Base-by-base conservation (phyloP, 164 flowering plant genomes). In the Warburgia ugandensis region DNA sequence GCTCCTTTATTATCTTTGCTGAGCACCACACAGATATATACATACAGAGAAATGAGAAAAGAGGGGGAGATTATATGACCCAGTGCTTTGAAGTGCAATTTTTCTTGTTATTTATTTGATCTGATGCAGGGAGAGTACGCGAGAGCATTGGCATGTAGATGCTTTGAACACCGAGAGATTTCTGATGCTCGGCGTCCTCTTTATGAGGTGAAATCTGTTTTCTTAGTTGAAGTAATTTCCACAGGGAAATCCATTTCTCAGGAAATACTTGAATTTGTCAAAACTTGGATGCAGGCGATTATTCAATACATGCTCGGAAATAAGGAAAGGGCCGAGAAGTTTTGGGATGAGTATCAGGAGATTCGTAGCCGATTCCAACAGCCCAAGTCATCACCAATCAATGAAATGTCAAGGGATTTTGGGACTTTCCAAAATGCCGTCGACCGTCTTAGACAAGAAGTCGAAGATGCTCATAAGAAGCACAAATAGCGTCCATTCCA, bases 181-280 rank as follows among this genome's bases (percentile, higher is more conserved):
- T 60, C 69, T 9, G 77, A 73, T 49, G 74, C 72, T 6, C 55
- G 77, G 6, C 60, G 69, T 25, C 77, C 77, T 0, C 63, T 73
- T 1, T 69, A 36, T 44, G 56, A 59, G 68, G 70, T 66, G n/a
- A 22, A 10, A 20, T 22, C 29, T 3, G 16, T 35, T 14, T 27
- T 22, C 13, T 12, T 42, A 20, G 6, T 7, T n/a, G n/a, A n/a
- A n/a, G n/a, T n/a, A n/a, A n/a, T n/a, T n/a, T n/a, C n/a, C n/a
- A n/a, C n/a, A n/a, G n/a, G n/a, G 9, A 42, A 42, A 42, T 42
- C 7, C 46, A 42, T 5, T 20, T 38, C 42, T 38, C 19, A 6
- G 7, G 14, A 14, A 3, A 38, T n/a, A 6, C 8, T 38, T 13
- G 42, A 38, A 38, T 38, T 38, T 14, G 42, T 14, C 2, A 14